phyloP scores from a whole-genome alignment of 352 stramenopile genomes.

The Phytophthora sp. region DNA sequence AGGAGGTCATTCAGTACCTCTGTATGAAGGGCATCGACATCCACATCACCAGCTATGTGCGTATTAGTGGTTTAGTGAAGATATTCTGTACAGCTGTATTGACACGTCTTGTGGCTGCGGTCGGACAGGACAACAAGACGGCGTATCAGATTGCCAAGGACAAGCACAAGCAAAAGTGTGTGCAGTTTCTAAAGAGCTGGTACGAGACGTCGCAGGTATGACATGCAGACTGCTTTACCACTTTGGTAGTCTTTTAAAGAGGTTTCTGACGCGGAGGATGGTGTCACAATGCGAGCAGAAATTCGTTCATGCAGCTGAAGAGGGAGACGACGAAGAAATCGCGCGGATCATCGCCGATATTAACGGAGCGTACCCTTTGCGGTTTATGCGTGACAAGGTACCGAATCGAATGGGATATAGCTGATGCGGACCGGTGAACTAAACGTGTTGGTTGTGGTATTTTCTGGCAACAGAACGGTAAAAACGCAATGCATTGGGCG shows the following conservation, averaged over 20 bases:
- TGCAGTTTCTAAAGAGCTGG: slow-evolving; percentile 89
- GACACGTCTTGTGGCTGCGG: background rate
- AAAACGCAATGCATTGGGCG: slow-evolving; percentile 89
- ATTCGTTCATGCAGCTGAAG: slow-evolving; percentile 85
- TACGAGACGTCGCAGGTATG: slow-evolving; percentile 87
- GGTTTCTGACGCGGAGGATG: slow-evolving; percentile 1
- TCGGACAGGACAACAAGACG: slow-evolving; percentile 84
- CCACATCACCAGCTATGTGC: slow-evolving; percentile 89
- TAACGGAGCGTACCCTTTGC: slow-evolving; percentile 77
- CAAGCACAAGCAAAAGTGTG: slow-evolving; percentile 89
- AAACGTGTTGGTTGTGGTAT: background rate
- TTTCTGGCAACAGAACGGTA: slow-evolving; percentile 68
- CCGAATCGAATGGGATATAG: background rate
- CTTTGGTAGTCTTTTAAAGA: background rate
- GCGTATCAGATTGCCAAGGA: slow-evolving; percentile 90
- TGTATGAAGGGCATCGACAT: slow-evolving; percentile 91
- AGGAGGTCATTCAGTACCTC: slow-evolving; percentile 89
- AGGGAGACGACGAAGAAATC: slow-evolving; percentile 83
- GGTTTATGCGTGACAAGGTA: slow-evolving; percentile 88
- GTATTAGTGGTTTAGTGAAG: slow-evolving; percentile 19
- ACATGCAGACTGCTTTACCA: background rate
- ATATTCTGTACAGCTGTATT: background rate
- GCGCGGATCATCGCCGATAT: slow-evolving; percentile 81
- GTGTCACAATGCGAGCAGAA: slow-evolving; percentile 43
- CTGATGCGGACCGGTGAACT: background rate